phyloP scores from a whole-genome alignment of 257 asterid species.

The Nicotiana noctiflora region DNA sequence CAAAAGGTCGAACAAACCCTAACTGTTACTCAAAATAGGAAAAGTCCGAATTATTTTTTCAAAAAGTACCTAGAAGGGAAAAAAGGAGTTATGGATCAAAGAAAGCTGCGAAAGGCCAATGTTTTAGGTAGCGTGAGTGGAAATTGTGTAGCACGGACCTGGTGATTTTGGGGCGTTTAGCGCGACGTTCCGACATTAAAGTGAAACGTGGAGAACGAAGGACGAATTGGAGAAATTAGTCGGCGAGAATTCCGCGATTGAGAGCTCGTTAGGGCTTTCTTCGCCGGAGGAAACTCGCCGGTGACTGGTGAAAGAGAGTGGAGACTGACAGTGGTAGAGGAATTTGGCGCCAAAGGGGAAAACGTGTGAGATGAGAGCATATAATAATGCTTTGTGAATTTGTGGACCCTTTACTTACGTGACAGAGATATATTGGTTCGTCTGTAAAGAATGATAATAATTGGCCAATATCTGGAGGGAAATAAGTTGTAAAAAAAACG shows the following conservation, averaged over 20 bases:
- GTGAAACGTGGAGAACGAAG: background rate
- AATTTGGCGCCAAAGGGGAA: conserved; percentile 6
- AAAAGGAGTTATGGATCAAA: background rate
- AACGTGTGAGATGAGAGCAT: background rate
- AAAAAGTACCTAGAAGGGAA: background rate
- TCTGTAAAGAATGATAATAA: no score
- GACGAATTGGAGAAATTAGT: background rate
- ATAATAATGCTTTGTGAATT: background rate
- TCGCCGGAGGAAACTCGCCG: conserved; percentile 2
- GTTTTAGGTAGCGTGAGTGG: background rate
- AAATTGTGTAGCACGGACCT: conserved; percentile 26
- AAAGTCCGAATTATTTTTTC: background rate
- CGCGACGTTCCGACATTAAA: conserved; percentile 40
- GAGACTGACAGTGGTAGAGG: background rate
- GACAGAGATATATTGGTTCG: background rate
- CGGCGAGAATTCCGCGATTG: background rate
- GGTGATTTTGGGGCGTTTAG: conserved; percentile 48
- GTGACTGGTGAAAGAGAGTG: background rate
- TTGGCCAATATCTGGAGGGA: no score
- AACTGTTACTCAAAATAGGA: background rate
- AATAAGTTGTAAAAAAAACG: no score
- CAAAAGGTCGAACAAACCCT: background rate
- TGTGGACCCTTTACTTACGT: background rate
- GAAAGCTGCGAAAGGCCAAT: background rate
- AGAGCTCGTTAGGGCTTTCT: background rate